Base-by-base conservation (phyloP, 768 basidiomycete species). In the Psilocybe sp. region DNA sequence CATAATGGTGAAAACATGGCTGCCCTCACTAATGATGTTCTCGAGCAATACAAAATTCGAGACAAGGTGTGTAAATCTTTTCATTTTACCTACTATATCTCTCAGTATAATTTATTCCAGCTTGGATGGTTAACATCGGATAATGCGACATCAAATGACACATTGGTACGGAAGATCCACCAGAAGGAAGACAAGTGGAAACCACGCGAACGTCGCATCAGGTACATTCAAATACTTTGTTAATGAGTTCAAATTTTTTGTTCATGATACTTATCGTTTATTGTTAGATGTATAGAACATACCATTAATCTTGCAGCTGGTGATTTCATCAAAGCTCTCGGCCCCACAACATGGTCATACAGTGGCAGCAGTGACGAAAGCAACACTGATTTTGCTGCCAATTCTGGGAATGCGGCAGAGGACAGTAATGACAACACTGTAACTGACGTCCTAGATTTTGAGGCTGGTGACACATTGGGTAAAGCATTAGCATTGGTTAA, bases 241-340 rank as follows among this genome's bases (percentile, higher is more conserved):
- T 32, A 23, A 20, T n/a, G n/a, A n/a, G n/a, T n/a, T n/a, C n/a
- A n/a, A n/a, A n/a, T n/a, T n/a, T 38, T 33, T 16, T 15, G 18
- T 19, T 28, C 20, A 8, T 20, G 23, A 43, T 49, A 44, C 46
- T 28, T 40, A 37, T 35, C 46, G 35, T 39, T 19, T 46, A 33
- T 7, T 7, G 4, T 28, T 41, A 64, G 64, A 36, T 70, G 69
- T 54, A 69, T 70, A 59, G 69, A 70, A 46, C 69, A 70, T 42
- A 51, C 56, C 0, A 41, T 69, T 13, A 55, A 69, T 49, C 64
- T 69, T 19, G 57, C 52, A 10, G 64, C 63, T 1, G 54, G 58
- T 14, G 56, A 60, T 18, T 68, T 70, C 43, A 50, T 68, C 18
- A 49, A 64, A 35, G 51, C 55, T 4, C 50, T 69, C 1, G 53